A percentile compares a stretch with the other conserved stretches of the same genome.
These are phyloP conservation scores for Colletotrichum plurivorum DNA, from an alignment of 2,329 filamentous ascomycete species.

Conservation along the genomic window DNA sequence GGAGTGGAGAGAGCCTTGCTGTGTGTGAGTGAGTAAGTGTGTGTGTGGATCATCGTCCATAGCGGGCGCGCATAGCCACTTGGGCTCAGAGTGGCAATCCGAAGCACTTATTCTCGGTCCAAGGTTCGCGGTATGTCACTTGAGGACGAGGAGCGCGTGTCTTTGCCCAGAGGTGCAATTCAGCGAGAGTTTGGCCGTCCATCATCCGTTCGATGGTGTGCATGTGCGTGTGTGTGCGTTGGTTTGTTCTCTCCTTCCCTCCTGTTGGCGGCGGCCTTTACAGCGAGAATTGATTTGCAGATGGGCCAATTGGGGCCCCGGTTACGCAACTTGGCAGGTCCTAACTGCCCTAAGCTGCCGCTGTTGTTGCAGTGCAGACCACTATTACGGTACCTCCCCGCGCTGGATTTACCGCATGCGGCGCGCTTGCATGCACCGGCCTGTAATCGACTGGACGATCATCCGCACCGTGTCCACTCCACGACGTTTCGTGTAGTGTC, in stretches of 20 bases:
- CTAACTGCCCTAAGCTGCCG: constrained; percentile 1
- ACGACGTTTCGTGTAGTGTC: constrained; percentile 39
- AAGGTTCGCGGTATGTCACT: constrained; percentile 18
- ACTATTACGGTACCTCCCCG: background rate
- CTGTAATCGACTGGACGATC: constrained; percentile 37
- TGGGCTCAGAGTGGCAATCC: constrained; percentile 23
- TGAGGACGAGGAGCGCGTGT: background rate
- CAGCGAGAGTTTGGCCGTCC: constrained; percentile 39
- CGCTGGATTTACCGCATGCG: constrained; percentile 21
- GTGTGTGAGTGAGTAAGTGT: background rate
- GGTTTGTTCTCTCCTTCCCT: background rate
- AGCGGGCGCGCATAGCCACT: background rate
- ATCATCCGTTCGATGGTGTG: background rate
- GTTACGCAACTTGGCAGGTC: background rate
- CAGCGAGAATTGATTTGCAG: constrained; percentile 40
- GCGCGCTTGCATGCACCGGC: constrained; percentile 35
- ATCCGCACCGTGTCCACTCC: constrained; percentile 35
- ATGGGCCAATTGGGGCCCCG: constrained; percentile 27
- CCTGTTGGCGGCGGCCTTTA: constrained; percentile 14
- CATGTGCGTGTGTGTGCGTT: background rate
- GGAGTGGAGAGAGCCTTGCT: too few species aligned
- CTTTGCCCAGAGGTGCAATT: constrained; percentile 25
- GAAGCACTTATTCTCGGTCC: constrained; percentile 30
- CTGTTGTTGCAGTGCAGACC: background rate
- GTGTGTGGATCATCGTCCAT: constrained; percentile 4